Conservation (phyloP, 73 alveolate genomes). For the Blepharisma japonicum region DNA sequence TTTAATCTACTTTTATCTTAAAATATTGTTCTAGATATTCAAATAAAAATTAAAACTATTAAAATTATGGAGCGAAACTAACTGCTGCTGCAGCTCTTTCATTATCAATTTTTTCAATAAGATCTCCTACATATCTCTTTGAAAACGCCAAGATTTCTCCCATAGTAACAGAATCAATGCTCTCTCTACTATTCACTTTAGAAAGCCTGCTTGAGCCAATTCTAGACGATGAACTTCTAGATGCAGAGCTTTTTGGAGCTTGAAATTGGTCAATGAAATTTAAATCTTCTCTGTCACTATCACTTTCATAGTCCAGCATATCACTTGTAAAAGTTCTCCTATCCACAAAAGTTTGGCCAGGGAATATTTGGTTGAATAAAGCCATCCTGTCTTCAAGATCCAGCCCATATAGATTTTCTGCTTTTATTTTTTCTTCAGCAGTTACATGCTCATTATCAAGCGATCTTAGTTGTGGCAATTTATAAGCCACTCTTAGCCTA, state of each 20-base stretch:
- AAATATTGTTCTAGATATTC: too few relatives aligned
- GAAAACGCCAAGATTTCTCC: conserved; percentile 30
- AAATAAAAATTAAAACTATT: too few relatives aligned
- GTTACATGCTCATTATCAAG: conserved; percentile 83
- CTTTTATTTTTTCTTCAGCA: conserved; percentile 90
- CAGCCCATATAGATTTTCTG: conserved; percentile 89
- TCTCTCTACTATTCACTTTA: conserved; percentile 2
- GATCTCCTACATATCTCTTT: conserved; percentile 41
- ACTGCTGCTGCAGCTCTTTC: conserved; percentile 17
- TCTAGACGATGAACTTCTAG: background rate
- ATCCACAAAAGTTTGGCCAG: conserved; percentile 89
- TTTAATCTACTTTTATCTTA: too few relatives aligned
- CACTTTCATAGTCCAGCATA: conserved; percentile 90
- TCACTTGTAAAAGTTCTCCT: conserved; percentile 83
- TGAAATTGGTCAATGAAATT: conserved; percentile 43
- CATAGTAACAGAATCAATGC: conserved; percentile 10
- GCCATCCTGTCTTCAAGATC: conserved; percentile 86
- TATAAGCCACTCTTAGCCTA: conserved; percentile 65
- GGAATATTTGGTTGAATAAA: conserved; percentile 71
- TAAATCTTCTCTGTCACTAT: conserved; percentile 70
- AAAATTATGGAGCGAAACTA: too few relatives aligned
- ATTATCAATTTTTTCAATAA: conserved; percentile 36
- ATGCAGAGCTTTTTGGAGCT: too few relatives aligned
- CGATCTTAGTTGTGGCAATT: conserved; percentile 81
- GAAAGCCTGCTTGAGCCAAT: background rate